phyloP scores from a whole-genome alignment of 169 alveolate genomes.

The Plasmodium inui region DNA sequence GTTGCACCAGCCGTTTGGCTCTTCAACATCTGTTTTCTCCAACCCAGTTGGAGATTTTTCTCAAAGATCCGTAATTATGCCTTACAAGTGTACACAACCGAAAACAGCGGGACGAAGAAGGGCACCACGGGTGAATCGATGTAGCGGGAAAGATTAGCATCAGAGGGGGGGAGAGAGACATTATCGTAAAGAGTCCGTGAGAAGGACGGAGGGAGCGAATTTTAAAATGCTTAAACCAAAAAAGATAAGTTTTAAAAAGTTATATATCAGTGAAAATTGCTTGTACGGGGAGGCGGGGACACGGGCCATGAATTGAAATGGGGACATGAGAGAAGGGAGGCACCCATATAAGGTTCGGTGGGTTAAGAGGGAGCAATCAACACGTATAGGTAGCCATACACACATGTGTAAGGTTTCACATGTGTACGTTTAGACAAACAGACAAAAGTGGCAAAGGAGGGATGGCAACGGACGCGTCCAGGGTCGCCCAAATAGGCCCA shows the following conservation, averaged over 20 bases:
- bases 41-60: neutral
- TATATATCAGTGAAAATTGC: slow-evolving; percentile 4
- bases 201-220: neutral
- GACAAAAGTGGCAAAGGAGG: neutral
- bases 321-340: neutral
- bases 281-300: neutral
- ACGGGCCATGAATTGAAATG: slow-evolving; percentile 1
- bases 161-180: neutral
- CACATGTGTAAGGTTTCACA: neutral
- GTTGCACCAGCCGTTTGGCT: neutral
- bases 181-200: neutral
- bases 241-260: slow-evolving; percentile 36
- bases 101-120: neutral
- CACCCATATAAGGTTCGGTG: neutral
- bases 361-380: neutral
- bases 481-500: neutral
- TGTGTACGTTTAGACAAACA: neutral
- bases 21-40: neutral
- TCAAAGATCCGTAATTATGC: neutral
- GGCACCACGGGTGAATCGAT: neutral
- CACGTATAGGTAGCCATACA: neutral
- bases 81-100: neutral
- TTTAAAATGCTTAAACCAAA: slow-evolving; percentile 24
- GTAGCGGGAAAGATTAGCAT: neutral
- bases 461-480: neutral